Conservation (phyloP, 768 basidiomycete genomes). For the Tylopilus balloui region DNA sequence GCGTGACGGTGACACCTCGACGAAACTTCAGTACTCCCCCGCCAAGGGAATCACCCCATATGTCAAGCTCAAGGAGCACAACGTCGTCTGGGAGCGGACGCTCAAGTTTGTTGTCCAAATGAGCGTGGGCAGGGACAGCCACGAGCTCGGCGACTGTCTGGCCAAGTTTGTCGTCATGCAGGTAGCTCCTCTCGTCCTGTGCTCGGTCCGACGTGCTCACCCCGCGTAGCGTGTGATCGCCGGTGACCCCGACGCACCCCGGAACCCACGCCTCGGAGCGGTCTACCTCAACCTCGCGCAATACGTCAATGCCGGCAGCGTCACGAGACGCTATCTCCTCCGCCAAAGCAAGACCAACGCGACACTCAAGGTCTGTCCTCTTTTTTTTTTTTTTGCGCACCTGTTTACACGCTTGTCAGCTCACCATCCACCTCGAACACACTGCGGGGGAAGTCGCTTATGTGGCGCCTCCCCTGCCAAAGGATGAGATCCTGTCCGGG, state of each 20-base stretch:
- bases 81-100: slow-evolving; percentile 55
- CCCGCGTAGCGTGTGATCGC: slow-evolving; percentile 47
- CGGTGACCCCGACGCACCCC: slow-evolving; percentile 51
- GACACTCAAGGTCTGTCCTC: slow-evolving; percentile 53
- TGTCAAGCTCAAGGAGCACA: slow-evolving; percentile 58
- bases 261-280: slow-evolving; percentile 58
- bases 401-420: slow-evolving; percentile 31
- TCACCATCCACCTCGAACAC: slow-evolving; percentile 55
- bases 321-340: slow-evolving; percentile 63
- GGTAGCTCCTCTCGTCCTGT: slow-evolving; percentile 24
- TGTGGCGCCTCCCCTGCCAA: slow-evolving; percentile 62
- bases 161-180: slow-evolving; percentile 65
- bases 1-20: not conserved
- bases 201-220: not conserved
- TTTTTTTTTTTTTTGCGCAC: not conserved
- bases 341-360: slow-evolving; percentile 77
- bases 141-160: slow-evolving; percentile 47
- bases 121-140: slow-evolving; percentile 51
- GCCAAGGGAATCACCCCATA: slow-evolving; percentile 61
- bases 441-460: slow-evolving; percentile 53
- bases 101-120: slow-evolving; percentile 57
- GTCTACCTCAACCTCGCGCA: slow-evolving; percentile 72
- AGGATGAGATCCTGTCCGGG: slow-evolving; percentile 68
- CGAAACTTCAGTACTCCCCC: slow-evolving; percentile 26
- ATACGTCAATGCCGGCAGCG: slow-evolving; percentile 54